A percentile compares a stretch with the other conserved stretches of the same genome.
Conservation (phyloP, 352 stramenopile species). For the Globisporangium carolinianum region DNA sequence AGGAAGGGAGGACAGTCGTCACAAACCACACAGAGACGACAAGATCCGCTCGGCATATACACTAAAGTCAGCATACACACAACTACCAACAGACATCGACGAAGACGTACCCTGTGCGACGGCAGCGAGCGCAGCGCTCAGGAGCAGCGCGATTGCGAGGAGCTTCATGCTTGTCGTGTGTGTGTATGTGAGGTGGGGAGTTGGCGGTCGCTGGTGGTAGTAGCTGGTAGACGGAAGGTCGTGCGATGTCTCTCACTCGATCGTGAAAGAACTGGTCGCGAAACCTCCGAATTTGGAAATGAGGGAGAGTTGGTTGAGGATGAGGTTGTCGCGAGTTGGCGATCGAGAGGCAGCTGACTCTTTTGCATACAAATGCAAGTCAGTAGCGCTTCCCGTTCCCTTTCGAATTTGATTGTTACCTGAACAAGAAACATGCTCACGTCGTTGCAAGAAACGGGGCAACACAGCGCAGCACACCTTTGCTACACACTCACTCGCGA, state of each 20-base stretch:
- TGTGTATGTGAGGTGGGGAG: no score
- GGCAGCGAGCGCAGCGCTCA: slow-evolving; percentile 17
- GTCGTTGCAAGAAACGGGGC: no score
- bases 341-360: neutral
- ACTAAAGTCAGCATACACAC: no score
- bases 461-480: no score
- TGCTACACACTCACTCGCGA: neutral
- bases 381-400: neutral
- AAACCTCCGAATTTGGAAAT: slow-evolving; percentile 2
- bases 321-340: no score
- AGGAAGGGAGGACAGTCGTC: no score
- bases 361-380: neutral
- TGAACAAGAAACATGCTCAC: no score
- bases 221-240: neutral
- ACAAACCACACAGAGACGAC: no score
- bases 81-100: no score
- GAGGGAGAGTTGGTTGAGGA: neutral
- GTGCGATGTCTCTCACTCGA: neutral
- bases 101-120: slow-evolving; percentile 9
- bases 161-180: slow-evolving; percentile 27
- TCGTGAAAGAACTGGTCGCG: slow-evolving; percentile 2
- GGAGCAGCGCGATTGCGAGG: slow-evolving; percentile 16
- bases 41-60: no score
- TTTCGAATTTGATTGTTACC: neutral
- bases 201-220: slow-evolving; percentile 1